A percentile compares a stretch with the other conserved stretches of the same genome.
These are phyloP conservation scores for Cryptosporidium ubiquitum DNA, from an alignment of 169 alveolate genomes.

Conservation along the genomic window DNA sequence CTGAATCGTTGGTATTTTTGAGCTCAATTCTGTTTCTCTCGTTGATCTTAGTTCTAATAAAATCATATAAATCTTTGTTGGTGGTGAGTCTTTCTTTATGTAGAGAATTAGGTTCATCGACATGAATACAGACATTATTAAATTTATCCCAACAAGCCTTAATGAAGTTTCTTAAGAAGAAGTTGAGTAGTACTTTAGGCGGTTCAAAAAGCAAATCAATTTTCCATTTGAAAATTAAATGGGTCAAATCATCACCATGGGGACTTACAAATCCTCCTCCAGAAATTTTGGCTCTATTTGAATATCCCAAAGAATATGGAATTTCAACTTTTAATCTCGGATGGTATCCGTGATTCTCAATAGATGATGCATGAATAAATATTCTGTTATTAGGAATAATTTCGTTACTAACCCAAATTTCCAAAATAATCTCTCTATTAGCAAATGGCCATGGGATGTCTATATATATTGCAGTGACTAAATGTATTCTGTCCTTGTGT, in stretches of 20 bases:
- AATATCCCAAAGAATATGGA: conserved; percentile 23
- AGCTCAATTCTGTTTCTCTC: neutral
- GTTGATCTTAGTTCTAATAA: conserved; percentile 9
- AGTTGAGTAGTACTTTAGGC: conserved; percentile 25
- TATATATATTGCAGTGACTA: conserved; percentile 44
- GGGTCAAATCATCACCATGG: conserved; percentile 3
- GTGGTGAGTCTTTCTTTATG: conserved; percentile 46
- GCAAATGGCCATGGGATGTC: conserved; percentile 73
- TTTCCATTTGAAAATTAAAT: conserved; percentile 49
- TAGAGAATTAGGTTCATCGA: conserved; percentile 28
- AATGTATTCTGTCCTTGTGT: conserved; percentile 36
- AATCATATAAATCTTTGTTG: conserved; percentile 38
- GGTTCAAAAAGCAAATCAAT: conserved; percentile 52
- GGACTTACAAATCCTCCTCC: conserved; percentile 74
- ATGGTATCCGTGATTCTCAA: conserved; percentile 59
- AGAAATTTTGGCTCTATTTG: conserved; percentile 45
- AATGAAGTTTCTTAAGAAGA: conserved; percentile 32
- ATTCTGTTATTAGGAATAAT: conserved; percentile 50
- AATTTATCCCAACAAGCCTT: conserved; percentile 73
- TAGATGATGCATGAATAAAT: conserved; percentile 66
- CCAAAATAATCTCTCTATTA: conserved; percentile 56
- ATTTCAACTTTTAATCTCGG: conserved; percentile 57
- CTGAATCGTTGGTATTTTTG: neutral
- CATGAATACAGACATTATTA: conserved; percentile 29
- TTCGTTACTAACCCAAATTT: conserved; percentile 71